Evolutionary conservation across 441 rosid species (phyloP).

Genomic region (Euphorbia schlechtendalii): DNA sequence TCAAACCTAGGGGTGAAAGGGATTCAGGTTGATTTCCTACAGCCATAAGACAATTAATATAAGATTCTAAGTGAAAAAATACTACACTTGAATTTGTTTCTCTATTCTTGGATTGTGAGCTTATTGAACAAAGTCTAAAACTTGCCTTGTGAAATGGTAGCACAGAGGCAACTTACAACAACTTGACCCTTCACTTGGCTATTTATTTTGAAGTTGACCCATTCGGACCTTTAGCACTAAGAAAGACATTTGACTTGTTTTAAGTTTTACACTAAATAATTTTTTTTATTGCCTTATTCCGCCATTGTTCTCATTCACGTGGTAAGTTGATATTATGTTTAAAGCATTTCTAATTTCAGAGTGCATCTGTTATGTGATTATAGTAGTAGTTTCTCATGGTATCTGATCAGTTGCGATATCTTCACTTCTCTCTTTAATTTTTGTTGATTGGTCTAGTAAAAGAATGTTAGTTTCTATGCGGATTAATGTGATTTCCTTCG

Average conservation of each 20-base stretch:
- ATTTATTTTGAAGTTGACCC: background rate
- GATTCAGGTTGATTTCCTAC: background rate
- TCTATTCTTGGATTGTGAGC: background rate
- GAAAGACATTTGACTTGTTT: background rate
- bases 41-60: background rate
- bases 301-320: background rate
- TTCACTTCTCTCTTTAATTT: background rate
- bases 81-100: background rate
- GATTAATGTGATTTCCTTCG: background rate
- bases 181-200: background rate
- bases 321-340: background rate
- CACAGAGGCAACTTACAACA: background rate
- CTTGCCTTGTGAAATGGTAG: background rate
- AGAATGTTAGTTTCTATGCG: background rate
- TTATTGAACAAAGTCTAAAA: background rate
- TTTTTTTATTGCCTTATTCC: too few species aligned
- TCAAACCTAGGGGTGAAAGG: background rate
- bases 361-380: background rate
- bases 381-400: background rate
- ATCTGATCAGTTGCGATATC: background rate
- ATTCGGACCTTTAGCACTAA: background rate
- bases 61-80: background rate
- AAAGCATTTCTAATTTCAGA: background rate
- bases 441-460: background rate
- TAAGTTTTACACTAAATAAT: too few species aligned